Percentiles rank a stretch among this genome's conserved stretches.
Conservation (phyloP, 495 filamentous ascomycete genomes). For the Sporormia fimetaria region DNA sequence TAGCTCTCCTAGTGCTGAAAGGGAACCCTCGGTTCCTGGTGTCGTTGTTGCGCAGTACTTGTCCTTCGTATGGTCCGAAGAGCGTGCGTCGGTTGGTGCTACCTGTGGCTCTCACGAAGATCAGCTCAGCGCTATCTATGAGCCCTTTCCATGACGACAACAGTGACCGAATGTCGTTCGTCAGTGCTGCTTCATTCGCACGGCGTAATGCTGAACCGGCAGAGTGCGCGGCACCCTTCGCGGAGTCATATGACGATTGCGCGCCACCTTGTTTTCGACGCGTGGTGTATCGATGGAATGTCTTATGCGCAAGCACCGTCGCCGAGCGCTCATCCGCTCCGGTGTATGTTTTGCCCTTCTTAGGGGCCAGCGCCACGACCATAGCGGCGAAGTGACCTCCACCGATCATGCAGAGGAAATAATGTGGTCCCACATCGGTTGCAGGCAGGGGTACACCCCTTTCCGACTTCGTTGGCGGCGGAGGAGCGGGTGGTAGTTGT, state of each 20-base stretch:
- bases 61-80: constrained; percentile 82
- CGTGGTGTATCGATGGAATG: constrained; percentile 94
- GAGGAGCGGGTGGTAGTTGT: constrained; percentile 51
- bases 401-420: constrained; percentile 97
- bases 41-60: constrained; percentile 73
- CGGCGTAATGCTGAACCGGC: constrained; percentile 80
- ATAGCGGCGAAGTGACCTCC: constrained; percentile 96
- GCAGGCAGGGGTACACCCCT: constrained; percentile 41
- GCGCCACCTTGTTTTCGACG: constrained; percentile 90
- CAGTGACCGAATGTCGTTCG: constrained; percentile 67
- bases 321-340: constrained; percentile 70
- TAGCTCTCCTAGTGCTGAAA: constrained; percentile 88
- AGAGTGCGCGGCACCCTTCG: constrained; percentile 86
- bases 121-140: constrained; percentile 68
- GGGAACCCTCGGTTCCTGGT: constrained; percentile 79
- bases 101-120: constrained; percentile 86
- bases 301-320: constrained; percentile 84
- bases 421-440: constrained; percentile 55
- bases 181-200: constrained; percentile 85
- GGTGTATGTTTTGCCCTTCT: constrained; percentile 54
- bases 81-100: constrained; percentile 71
- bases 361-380: constrained; percentile 79
- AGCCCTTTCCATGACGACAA: constrained; percentile 70
- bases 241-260: constrained; percentile 81
- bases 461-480: constrained; percentile 37